phyloP scores from a whole-genome alignment of 352 stramenopile species.

The Globisporangium okanoganense region DNA sequence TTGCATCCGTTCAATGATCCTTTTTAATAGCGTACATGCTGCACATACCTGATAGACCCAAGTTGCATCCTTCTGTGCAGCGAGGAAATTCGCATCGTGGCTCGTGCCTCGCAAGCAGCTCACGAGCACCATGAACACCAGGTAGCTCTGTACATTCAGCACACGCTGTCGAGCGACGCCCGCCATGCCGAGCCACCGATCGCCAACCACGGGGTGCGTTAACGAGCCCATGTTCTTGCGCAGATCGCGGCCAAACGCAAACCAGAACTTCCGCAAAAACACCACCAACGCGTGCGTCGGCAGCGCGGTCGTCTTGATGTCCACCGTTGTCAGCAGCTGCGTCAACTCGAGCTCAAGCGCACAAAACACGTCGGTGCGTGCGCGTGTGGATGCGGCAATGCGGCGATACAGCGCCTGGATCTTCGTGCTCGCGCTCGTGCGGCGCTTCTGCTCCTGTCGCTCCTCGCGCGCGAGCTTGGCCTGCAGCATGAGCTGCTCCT shows the following conservation, averaged over 20 bases:
- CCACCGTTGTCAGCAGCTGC: slow-evolving; percentile 19
- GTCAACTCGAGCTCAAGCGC: slow-evolving; percentile 41
- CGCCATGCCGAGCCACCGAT: slow-evolving; percentile 5
- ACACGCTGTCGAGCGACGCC: slow-evolving; percentile 18
- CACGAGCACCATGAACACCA: slow-evolving; percentile 59
- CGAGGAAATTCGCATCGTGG: slow-evolving; percentile 20
- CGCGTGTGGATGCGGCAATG: slow-evolving; percentile 18
- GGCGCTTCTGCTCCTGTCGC: slow-evolving; percentile 38
- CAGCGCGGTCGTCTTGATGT: slow-evolving; percentile 33
- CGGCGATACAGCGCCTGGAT: slow-evolving; percentile 52
- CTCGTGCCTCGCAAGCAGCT: slow-evolving; percentile 34
- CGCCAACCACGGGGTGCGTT: background rate
- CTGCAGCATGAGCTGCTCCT: slow-evolving; percentile 55
- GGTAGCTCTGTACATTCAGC: slow-evolving; percentile 49
- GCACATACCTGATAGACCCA: slow-evolving; percentile 42
- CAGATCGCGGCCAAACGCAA: slow-evolving; percentile 21
- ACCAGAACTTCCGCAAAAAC: slow-evolving; percentile 46
- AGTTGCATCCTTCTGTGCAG: slow-evolving; percentile 23
- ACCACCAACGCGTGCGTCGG: slow-evolving; percentile 20
- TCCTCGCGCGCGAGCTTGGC: slow-evolving; percentile 52
- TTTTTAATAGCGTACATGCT: background rate
- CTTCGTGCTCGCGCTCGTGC: slow-evolving; percentile 33
- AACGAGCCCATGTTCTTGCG: slow-evolving; percentile 5
- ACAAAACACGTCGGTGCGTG: slow-evolving; percentile 29
- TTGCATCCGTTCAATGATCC: too few relatives aligned